phyloP scores from a whole-genome alignment of 1,139 yeast genomes.

The Chernovozyma sophiae-reginae region DNA sequence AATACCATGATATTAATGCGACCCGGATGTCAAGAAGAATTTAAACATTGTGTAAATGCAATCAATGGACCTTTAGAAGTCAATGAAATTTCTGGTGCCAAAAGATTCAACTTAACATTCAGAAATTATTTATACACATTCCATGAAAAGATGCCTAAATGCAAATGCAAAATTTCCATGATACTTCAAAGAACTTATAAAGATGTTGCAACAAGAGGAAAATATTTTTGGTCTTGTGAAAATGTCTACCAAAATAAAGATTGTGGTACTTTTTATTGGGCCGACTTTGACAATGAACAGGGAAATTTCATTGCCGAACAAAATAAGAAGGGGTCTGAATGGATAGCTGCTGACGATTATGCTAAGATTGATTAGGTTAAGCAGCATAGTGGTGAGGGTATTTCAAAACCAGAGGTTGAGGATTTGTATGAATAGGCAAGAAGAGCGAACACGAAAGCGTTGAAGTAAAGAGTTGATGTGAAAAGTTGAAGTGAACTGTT shows the following conservation, averaged over 20 bases:
- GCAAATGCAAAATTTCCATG: conserved; percentile 48
- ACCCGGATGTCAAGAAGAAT: conserved; percentile 73
- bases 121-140: conserved; percentile 44
- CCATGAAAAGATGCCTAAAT: conserved; percentile 40
- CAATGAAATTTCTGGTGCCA: conserved; percentile 46
- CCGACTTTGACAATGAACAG: conserved; percentile 31
- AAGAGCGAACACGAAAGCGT: too few species aligned
- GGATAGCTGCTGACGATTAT: conserved; percentile 33
- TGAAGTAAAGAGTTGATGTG: too few species aligned
- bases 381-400: neutral
- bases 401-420: neutral
- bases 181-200: conserved; percentile 45
- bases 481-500: too few species aligned
- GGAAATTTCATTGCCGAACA: conserved; percentile 21
- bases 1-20: conserved; percentile 67
- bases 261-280: conserved; percentile 48
- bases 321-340: conserved; percentile 15
- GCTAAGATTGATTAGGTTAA: conserved; percentile 8
- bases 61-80: conserved; percentile 26
- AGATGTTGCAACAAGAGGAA: conserved; percentile 39
- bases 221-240: conserved; percentile 53
- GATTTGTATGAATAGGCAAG: neutral
- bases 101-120: conserved; percentile 61
- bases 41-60: conserved; percentile 47
- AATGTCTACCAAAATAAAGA: conserved; percentile 34